phyloP scores from a whole-genome alignment of 805 yeast species.

The Jamesozyma spencerorum region DNA sequence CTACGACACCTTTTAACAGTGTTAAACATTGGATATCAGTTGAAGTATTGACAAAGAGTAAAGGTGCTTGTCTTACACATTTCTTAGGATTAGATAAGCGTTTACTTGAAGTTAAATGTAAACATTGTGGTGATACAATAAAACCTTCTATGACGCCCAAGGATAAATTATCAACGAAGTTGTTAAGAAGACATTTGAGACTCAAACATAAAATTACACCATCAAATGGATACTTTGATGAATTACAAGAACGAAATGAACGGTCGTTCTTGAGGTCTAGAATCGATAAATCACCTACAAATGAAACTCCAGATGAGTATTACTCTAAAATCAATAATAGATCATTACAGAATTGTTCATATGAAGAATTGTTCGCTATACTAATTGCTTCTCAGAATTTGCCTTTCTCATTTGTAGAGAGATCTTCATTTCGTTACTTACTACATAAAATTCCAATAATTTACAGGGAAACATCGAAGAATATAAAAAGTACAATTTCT shows the following conservation, averaged over 20 bases:
- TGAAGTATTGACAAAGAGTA: constrained; percentile 5
- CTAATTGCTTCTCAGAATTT: constrained; percentile 10
- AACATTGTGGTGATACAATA: constrained; percentile 8
- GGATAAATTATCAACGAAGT: background rate
- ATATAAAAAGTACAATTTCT: constrained; percentile 2
- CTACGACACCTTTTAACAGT: too few relatives aligned
- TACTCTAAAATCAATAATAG: too few relatives aligned
- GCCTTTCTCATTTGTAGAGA: constrained; percentile 6
- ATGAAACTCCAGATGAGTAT: too few relatives aligned
- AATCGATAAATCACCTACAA: too few relatives aligned
- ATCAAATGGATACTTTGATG: background rate
- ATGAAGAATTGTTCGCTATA: constrained; percentile 4
- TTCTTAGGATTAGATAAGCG: constrained; percentile 6
- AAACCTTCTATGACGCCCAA: background rate
- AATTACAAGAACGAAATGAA: too few relatives aligned
- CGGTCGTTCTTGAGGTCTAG: too few relatives aligned
- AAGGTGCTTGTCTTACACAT: constrained; percentile 10
- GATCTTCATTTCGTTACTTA: constrained; percentile 3
- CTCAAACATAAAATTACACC: constrained; percentile 5
- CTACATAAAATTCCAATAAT: constrained; percentile 2
- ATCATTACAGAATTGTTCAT: too few relatives aligned
- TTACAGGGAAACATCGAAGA: background rate
- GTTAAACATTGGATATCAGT: constrained; percentile 9
- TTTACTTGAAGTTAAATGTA: constrained; percentile 8
- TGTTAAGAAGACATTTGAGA: constrained; percentile 7